Percentiles rank a stretch among this genome's conserved stretches.
Evolutionary conservation across 371 early-diverging fungal genomes (phyloP).

Genomic region (Lichtheimia ramosa): DNA sequence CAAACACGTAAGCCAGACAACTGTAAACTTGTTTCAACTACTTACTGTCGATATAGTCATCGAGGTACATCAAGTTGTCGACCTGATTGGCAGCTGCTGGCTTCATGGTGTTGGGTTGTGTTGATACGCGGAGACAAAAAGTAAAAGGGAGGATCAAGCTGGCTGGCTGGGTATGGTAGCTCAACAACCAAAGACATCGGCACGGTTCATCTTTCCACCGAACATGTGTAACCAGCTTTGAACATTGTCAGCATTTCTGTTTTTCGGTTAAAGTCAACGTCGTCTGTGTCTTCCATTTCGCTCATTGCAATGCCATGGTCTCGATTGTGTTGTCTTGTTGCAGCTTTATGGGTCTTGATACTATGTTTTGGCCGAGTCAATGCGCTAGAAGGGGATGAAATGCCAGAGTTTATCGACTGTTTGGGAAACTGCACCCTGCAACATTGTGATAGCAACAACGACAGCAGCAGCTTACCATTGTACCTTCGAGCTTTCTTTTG

Average conservation of each 20-base stretch:
- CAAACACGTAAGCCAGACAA: background rate
- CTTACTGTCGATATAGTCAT: constrained; percentile 92
- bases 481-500: background rate
- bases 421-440: background rate
- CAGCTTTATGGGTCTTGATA: background rate
- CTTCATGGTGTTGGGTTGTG: constrained; percentile 24
- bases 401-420: constrained; percentile 7
- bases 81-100: constrained; percentile 24
- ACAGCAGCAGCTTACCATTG: background rate
- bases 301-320: too few relatives aligned
- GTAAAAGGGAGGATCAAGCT: too few relatives aligned
- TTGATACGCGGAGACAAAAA: too few relatives aligned
- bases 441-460: background rate
- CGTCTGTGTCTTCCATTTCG: too few relatives aligned
- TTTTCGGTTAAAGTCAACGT: too few relatives aligned
- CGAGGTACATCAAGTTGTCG: constrained; percentile 67
- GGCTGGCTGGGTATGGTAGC: too few relatives aligned
- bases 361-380: background rate
- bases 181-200: too few relatives aligned
- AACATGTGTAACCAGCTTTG: too few relatives aligned
- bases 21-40: background rate
- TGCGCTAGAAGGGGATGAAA: constrained; percentile 7
- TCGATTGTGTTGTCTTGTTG: background rate
- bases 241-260: too few relatives aligned
- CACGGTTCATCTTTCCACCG: too few relatives aligned